Conservation (phyloP, 768 basidiomycete genomes). For the Daedalea quercina region DNA sequence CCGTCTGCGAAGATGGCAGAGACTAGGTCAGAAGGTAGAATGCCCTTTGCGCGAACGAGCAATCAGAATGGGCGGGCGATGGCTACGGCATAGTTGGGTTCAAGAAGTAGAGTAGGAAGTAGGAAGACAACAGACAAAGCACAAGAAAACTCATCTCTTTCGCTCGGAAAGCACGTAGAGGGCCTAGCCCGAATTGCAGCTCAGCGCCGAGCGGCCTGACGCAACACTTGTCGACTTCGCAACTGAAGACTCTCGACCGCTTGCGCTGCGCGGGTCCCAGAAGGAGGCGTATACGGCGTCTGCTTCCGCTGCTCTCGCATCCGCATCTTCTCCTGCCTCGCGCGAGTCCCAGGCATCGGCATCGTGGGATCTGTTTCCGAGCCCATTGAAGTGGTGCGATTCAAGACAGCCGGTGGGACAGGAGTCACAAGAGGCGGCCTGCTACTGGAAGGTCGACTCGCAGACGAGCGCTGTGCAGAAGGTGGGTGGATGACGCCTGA, state of each 20-base stretch:
- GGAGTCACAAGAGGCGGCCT: background rate
- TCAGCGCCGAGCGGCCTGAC: background rate
- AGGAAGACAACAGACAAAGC: too few relatives aligned
- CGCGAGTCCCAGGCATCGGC: slow-evolving; percentile 12
- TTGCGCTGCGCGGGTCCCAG: slow-evolving; percentile 9
- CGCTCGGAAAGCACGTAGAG: too few relatives aligned
- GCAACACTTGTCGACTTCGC: background rate
- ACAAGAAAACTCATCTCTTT: too few relatives aligned
- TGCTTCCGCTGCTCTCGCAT: background rate
- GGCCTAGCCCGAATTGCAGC: too few relatives aligned
- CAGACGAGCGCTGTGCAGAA: background rate
- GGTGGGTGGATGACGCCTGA: background rate
- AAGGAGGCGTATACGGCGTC: slow-evolving; percentile 8
- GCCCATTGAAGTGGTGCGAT: background rate
- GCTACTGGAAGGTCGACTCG: background rate
- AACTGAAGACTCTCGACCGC: slow-evolving; percentile 2
- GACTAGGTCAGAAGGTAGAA: too few relatives aligned
- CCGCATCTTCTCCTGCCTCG: slow-evolving; percentile 11
- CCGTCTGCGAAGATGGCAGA: too few relatives aligned
- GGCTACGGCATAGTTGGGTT: too few relatives aligned
- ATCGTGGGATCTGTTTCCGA: slow-evolving; percentile 10
- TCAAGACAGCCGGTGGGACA: background rate
- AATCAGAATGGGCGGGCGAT: too few relatives aligned
- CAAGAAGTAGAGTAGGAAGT: too few relatives aligned
- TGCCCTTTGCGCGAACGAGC: too few relatives aligned